Evolutionary conservation across 345 rosid species (phyloP).

Genomic region (Orychophragmus violaceus): DNA sequence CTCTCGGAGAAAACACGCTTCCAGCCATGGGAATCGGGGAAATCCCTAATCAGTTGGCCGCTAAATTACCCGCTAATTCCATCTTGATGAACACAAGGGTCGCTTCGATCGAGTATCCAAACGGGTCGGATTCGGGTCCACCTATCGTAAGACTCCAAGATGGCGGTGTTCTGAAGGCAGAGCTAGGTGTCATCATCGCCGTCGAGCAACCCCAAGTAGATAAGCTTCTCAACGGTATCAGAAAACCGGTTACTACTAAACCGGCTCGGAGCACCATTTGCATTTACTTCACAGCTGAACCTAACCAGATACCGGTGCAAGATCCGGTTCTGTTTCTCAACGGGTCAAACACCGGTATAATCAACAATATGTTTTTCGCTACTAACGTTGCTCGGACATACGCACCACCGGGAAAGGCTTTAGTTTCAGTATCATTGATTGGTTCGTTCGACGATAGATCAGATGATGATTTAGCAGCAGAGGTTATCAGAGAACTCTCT

Average conservation of each 20-base stretch:
- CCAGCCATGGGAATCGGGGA: conserved; percentile 80
- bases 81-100: conserved; percentile 49
- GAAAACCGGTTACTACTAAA: conserved; percentile 28
- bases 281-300: conserved; percentile 60
- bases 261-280: conserved; percentile 69
- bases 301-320: conserved; percentile 43
- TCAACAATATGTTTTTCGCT: conserved; percentile 87
- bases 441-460: conserved; percentile 50
- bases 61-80: conserved; percentile 48
- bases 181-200: conserved; percentile 67
- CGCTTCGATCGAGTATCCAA: conserved; percentile 40
- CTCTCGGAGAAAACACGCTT: conserved; percentile 82
- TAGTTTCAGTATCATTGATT: conserved; percentile 74
- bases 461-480: conserved; percentile 44
- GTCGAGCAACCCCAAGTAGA: conserved; percentile 67
- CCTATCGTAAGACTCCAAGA: conserved; percentile 42
- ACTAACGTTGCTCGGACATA: conserved; percentile 79
- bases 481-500: conserved; percentile 52
- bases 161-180: conserved; percentile 48
- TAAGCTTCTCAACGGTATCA: conserved; percentile 51
- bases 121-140: conserved; percentile 25
- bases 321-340: conserved; percentile 77
- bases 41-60: conserved; percentile 60
- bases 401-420: conserved; percentile 60
- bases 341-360: conserved; percentile 68